Percentiles rank a stretch among this genome's conserved stretches.
phyloP scores from a whole-genome alignment of 208 protist genomes.

The Angomonas ambiguus region DNA sequence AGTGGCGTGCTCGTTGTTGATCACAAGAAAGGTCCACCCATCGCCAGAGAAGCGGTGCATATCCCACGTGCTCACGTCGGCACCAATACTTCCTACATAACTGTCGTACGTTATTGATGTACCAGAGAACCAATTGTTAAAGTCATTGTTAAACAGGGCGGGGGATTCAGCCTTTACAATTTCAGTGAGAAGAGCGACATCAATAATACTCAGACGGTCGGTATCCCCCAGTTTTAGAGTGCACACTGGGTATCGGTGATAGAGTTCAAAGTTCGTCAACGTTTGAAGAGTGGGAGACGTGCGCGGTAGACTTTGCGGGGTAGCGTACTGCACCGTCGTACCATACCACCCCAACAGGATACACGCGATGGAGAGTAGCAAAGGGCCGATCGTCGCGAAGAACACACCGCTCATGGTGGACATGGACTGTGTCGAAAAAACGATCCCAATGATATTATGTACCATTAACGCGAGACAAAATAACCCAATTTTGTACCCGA shows the following conservation, averaged over 20 bases:
- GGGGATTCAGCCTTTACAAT: conserved; percentile 24
- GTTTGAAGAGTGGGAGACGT: background rate
- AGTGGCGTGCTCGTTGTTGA: conserved; percentile 41
- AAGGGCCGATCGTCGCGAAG: conserved; percentile 27
- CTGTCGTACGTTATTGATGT: conserved; percentile 38
- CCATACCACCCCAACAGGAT: conserved; percentile 69
- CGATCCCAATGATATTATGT: conserved; percentile 45
- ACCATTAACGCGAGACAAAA: conserved; percentile 61
- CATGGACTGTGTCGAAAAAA: conserved; percentile 36
- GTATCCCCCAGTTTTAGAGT: conserved; percentile 29
- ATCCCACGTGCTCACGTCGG: conserved; percentile 27
- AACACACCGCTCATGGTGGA: conserved; percentile 46
- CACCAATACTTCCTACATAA: conserved; percentile 16
- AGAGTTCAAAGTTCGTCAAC: conserved; percentile 25
- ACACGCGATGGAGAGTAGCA: conserved; percentile 41
- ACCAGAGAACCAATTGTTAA: conserved; percentile 54
- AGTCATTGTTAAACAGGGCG: conserved; percentile 24
- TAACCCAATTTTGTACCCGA: conserved; percentile 44
- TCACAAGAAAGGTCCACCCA: conserved; percentile 41
- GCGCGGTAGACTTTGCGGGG: conserved; percentile 32
- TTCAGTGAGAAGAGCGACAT: conserved; percentile 56
- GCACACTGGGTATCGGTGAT: conserved; percentile 73
- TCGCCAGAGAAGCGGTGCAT: conserved; percentile 36
- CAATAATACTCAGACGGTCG: conserved; percentile 30
- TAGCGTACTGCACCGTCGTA: conserved; percentile 29